phyloP scores from a whole-genome alignment of 2,329 filamentous ascomycete genomes.

The Penicillium griseofulvum region DNA sequence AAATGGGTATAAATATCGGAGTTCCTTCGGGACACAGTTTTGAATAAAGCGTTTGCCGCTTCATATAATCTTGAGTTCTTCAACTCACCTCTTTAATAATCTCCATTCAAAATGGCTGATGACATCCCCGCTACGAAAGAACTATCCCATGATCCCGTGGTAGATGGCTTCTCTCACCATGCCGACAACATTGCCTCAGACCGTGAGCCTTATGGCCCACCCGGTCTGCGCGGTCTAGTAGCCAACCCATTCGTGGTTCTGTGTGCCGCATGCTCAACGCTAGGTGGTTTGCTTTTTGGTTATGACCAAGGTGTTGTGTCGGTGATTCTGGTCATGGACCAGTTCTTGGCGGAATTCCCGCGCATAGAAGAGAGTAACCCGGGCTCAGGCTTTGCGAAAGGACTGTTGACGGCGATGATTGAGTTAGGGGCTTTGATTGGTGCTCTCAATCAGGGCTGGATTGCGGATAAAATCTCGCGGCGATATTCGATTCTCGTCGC shows the following conservation, averaged over 20 bases:
- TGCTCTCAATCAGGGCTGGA: conserved; percentile 49
- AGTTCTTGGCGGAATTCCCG: conserved; percentile 49
- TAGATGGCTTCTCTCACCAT: conserved; percentile 35
- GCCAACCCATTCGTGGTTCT: conserved; percentile 50
- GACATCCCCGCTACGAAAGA: conserved; percentile 19
- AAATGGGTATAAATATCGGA: conserved; percentile 2
- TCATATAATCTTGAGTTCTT: background rate
- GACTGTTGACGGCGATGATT: conserved; percentile 55
- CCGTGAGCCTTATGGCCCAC: conserved; percentile 34
- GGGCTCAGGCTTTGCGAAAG: conserved; percentile 43
- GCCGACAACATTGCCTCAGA: conserved; percentile 31
- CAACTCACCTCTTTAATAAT: background rate
- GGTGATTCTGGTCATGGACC: conserved; percentile 53
- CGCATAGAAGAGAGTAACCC: conserved; percentile 41
- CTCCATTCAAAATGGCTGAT: conserved; percentile 20
- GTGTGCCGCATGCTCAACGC: conserved; percentile 52
- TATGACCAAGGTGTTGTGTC: conserved; percentile 49
- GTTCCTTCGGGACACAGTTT: background rate
- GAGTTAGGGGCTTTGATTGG: conserved; percentile 52
- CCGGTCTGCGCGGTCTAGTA: conserved; percentile 49
- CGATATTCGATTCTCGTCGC: conserved; percentile 54
- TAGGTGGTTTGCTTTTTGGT: conserved; percentile 52
- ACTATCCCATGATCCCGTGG: conserved; percentile 14
- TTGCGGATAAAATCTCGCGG: conserved; percentile 53
- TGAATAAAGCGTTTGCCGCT: background rate